phyloP scores from a whole-genome alignment of 352 stramenopile species.

The Globisporangium perplexum region DNA sequence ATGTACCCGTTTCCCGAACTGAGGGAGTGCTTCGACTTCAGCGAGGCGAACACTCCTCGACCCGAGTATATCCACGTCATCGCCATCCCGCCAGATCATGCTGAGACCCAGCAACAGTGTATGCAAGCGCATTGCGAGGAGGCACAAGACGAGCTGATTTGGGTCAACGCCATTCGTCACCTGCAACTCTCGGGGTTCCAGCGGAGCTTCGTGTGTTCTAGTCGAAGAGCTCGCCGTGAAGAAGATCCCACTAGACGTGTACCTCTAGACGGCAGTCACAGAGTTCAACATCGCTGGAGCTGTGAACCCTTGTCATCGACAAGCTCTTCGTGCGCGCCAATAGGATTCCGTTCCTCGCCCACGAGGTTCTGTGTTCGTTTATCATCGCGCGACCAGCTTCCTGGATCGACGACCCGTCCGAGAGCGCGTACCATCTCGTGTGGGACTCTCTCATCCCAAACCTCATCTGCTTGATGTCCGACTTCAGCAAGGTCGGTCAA shows the following conservation, averaged over 20 bases:
- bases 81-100: too few relatives aligned
- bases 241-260: not conserved
- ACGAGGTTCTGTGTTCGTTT: not conserved
- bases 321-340: not conserved
- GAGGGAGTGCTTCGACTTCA: not conserved
- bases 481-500: too few relatives aligned
- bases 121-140: too few relatives aligned
- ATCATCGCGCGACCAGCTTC: not conserved
- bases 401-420: not conserved
- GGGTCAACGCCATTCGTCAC: not conserved
- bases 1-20: too few relatives aligned
- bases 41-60: too few relatives aligned
- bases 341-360: not conserved
- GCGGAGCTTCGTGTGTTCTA: not conserved
- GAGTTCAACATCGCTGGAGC: not conserved
- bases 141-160: too few relatives aligned
- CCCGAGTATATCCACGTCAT: too few relatives aligned
- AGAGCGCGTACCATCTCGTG: not conserved
- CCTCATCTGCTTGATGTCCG: too few relatives aligned
- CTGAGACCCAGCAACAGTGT: too few relatives aligned
- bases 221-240: not conserved
- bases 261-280: not conserved
- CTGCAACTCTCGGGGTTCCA: not conserved
- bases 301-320: not conserved
- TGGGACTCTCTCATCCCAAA: too few relatives aligned